phyloP scores from a whole-genome alignment of 495 filamentous ascomycete genomes.

The Cercophora sp. region DNA sequence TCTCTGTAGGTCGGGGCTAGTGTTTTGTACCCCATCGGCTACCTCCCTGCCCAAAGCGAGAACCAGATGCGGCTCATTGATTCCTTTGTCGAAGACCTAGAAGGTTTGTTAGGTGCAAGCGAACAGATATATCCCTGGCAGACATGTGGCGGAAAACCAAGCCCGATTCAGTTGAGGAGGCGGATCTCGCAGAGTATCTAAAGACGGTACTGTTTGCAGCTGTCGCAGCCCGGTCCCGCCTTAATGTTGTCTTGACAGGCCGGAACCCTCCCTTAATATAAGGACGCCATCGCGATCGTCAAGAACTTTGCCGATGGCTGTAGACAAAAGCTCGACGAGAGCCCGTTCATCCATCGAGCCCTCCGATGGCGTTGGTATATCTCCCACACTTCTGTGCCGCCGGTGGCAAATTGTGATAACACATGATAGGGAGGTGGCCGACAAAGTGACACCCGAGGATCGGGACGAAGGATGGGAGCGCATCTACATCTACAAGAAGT shows the following conservation, averaged over 20 bases:
- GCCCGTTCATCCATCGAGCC: slow-evolving; percentile 1
- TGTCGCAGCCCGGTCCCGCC: not conserved
- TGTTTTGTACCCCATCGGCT: slow-evolving; percentile 1
- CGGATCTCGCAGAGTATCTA: slow-evolving; percentile 5
- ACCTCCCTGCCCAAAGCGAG: not conserved
- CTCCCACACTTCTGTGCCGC: not conserved
- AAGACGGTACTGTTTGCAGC: not conserved
- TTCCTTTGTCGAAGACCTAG: slow-evolving; percentile 7
- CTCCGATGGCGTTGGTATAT: slow-evolving; percentile 2
- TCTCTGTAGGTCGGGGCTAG: no score
- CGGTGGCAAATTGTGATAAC: not conserved
- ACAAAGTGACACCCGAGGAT: not conserved
- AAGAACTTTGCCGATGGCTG: not conserved
- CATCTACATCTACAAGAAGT: slow-evolving; percentile 1
- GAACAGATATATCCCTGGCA: slow-evolving; percentile 1
- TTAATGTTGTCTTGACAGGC: not conserved
- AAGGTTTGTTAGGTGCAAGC: not conserved
- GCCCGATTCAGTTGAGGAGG: slow-evolving; percentile 5
- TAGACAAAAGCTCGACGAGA: slow-evolving; percentile 1
- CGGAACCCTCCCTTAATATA: slow-evolving; percentile 4
- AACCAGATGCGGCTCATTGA: slow-evolving; percentile 1
- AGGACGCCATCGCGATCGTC: not conserved
- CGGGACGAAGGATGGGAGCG: slow-evolving; percentile 1
- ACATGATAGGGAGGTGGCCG: not conserved
- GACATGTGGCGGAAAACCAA: not conserved